Evolutionary conservation across 2,329 filamentous ascomycete species (phyloP).

Genomic region (Fusarium temperatum): DNA sequence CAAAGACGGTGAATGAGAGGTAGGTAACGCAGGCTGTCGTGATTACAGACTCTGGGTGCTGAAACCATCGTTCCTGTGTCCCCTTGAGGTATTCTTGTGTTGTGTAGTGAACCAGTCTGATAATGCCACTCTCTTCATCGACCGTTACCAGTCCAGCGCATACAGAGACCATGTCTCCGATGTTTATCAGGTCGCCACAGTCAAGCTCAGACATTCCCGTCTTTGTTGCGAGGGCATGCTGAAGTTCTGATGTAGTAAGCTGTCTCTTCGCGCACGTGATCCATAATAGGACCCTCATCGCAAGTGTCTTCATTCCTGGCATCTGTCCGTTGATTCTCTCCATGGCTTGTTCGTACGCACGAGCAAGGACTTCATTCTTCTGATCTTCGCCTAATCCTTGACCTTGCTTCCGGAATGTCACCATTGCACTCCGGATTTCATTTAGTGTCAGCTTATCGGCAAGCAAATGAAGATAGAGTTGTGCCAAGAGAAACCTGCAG

Average conservation of each 20-base stretch:
- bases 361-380: no score
- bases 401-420: no score
- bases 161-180: slow-evolving; percentile 47
- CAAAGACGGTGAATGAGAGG: not conserved
- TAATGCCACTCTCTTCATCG: slow-evolving; percentile 48
- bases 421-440: no score
- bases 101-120: slow-evolving; percentile 56
- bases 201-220: slow-evolving; percentile 41
- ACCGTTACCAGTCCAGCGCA: slow-evolving; percentile 55
- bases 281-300: slow-evolving; percentile 51
- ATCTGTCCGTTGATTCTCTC: slow-evolving; percentile 50
- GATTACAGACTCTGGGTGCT: not conserved
- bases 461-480: slow-evolving; percentile 14
- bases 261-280: slow-evolving; percentile 49
- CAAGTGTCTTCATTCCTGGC: slow-evolving; percentile 42
- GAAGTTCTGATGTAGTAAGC: slow-evolving; percentile 48
- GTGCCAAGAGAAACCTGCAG: slow-evolving; percentile 25
- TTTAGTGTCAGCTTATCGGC: not conserved
- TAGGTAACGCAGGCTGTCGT: not conserved
- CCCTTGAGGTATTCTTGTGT: slow-evolving; percentile 52
- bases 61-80: not conserved
- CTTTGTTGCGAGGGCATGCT: slow-evolving; percentile 53
- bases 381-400: no score
- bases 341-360: slow-evolving; percentile 54
- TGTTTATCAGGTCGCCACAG: slow-evolving; percentile 44